Conservation (phyloP, 495 filamentous ascomycete genomes). For the Neurospora sp. region DNA sequence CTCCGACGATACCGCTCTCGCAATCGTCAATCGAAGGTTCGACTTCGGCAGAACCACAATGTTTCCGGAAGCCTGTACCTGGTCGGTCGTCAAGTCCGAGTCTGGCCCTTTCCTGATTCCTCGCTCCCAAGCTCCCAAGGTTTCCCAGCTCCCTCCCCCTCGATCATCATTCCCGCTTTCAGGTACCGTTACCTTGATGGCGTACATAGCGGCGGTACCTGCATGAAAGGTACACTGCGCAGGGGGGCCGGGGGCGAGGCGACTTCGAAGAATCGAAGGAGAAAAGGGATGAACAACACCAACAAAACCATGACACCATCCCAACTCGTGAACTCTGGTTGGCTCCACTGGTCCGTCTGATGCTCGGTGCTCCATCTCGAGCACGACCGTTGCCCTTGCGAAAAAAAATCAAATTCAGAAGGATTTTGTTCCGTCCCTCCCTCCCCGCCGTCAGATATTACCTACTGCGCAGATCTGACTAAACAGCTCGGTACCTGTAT, state of each 20-base stretch:
- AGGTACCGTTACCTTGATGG: not conserved
- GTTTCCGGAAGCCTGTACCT: not conserved
- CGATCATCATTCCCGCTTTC: no score
- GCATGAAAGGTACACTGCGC: not conserved
- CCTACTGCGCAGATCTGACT: not conserved
- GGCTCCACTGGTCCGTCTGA: not conserved
- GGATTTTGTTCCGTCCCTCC: not conserved
- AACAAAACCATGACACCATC: not conserved
- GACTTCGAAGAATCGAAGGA: not conserved
- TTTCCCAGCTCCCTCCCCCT: no score
- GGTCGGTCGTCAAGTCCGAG: not conserved
- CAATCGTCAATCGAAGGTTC: not conserved
- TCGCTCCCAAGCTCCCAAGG: no score
- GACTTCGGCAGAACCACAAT: not conserved
- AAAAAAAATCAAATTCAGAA: not conserved
- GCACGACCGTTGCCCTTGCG: not conserved
- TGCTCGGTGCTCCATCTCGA: not conserved
- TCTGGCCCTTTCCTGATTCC: no score
- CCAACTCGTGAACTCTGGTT: not conserved
- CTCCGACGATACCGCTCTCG: not conserved
- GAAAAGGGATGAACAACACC: not conserved
- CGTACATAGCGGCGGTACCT: not conserved
- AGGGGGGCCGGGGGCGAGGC: not conserved
- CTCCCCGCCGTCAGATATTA: not conserved
- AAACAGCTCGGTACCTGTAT: not conserved